phyloP scores from a whole-genome alignment of 2,329 filamentous ascomycete species.

The Nigrospora sphaerica region DNA sequence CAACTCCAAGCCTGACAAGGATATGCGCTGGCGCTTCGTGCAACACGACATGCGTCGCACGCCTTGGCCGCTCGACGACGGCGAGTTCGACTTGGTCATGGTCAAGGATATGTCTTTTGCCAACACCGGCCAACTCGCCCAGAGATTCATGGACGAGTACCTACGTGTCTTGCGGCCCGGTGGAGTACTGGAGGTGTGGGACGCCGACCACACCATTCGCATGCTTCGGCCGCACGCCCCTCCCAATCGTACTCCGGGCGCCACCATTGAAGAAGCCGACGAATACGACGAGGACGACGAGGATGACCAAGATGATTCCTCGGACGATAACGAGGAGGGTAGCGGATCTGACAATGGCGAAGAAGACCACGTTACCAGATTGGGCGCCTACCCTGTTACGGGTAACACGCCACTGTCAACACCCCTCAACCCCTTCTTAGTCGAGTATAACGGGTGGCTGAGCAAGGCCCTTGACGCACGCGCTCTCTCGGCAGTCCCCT shows the following conservation, averaged over 20 bases:
- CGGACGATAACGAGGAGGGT: slow-evolving; percentile 21
- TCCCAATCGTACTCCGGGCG: slow-evolving; percentile 25
- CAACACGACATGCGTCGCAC: slow-evolving; percentile 74
- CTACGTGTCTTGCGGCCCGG: slow-evolving; percentile 70
- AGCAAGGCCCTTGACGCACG: slow-evolving; percentile 66
- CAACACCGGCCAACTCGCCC: slow-evolving; percentile 52
- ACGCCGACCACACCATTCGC: slow-evolving; percentile 76
- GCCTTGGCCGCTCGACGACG: slow-evolving; percentile 72
- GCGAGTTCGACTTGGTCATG: slow-evolving; percentile 82
- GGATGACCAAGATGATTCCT: slow-evolving; percentile 56
- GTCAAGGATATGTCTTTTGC: slow-evolving; percentile 73
- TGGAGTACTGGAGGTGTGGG: slow-evolving; percentile 82
- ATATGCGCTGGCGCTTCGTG: slow-evolving; percentile 83
- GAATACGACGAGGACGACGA: slow-evolving; percentile 24
- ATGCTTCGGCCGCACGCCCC: slow-evolving; percentile 75
- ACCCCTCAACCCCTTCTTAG: slow-evolving; percentile 73
- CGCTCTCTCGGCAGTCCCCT: slow-evolving; percentile 67
- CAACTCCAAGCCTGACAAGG: slow-evolving; percentile 51
- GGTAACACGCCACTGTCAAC: slow-evolving; percentile 75
- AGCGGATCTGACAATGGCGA: slow-evolving; percentile 41
- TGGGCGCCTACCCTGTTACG: slow-evolving; percentile 77
- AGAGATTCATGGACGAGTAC: slow-evolving; percentile 59
- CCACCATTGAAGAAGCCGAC: slow-evolving; percentile 3
- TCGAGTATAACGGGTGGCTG: slow-evolving; percentile 80
- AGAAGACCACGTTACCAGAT: slow-evolving; percentile 54